Percentiles rank a stretch among this genome's conserved stretches.
Conservation (phyloP, 441 rosid species). For the Capsella rubella region DNA sequence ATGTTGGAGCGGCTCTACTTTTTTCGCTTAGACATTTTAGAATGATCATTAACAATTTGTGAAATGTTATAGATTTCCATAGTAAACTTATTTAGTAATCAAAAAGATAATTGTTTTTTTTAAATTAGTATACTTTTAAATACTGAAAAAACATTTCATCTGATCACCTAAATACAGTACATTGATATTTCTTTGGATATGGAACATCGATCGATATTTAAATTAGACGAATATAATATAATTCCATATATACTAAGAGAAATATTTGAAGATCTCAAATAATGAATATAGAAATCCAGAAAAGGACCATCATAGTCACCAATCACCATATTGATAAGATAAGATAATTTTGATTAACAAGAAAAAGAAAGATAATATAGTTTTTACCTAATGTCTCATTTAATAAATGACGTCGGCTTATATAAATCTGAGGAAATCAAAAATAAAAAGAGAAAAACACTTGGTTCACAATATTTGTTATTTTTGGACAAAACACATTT, state of each 20-base stretch:
- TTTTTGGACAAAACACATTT: not conserved
- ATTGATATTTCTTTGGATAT: too few species aligned
- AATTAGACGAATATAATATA: too few species aligned
- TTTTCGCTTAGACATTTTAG: too few species aligned
- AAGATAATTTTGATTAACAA: slow-evolving; percentile 2
- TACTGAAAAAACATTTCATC: too few species aligned
- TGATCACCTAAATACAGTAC: too few species aligned
- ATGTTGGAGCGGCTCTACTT: not conserved
- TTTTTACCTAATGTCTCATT: not conserved
- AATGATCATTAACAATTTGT: too few species aligned
- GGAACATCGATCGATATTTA: too few species aligned
- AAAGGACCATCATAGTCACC: not conserved
- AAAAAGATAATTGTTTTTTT: too few species aligned
- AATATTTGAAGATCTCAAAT: too few species aligned
- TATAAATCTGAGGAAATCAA: not conserved
- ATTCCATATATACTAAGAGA: not conserved
- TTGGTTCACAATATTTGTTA: slow-evolving; percentile 30
- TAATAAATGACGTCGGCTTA: not conserved
- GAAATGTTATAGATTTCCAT: not conserved
- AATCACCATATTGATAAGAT: slow-evolving; percentile 1
- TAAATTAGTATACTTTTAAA: too few species aligned
- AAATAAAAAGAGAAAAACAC: slow-evolving; percentile 20
- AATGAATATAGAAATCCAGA: too few species aligned
- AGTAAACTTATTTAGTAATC: not conserved
- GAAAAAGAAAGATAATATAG: slow-evolving; percentile 26